phyloP scores from a whole-genome alignment of 495 filamentous ascomycete species.

The Podospora anserina region DNA sequence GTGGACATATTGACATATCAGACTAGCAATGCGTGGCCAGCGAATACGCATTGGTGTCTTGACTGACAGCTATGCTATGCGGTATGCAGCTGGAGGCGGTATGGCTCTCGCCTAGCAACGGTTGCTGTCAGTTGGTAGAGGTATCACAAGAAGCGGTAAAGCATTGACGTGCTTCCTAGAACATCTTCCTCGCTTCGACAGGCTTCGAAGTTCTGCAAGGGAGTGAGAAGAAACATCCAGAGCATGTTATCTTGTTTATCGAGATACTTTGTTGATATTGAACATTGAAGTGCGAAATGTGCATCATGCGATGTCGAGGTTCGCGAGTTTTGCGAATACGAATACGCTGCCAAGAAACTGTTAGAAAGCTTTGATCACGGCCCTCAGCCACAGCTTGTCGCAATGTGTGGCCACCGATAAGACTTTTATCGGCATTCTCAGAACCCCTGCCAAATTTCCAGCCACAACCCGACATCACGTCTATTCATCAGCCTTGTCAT shows the following conservation, averaged over 20 bases:
- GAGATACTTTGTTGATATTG: neutral
- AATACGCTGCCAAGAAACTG: conserved; percentile 17
- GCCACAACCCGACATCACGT: neutral
- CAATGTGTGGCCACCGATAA: conserved; percentile 15
- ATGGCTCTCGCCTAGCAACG: neutral
- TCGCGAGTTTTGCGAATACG: conserved; percentile 13
- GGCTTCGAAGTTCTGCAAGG: no score
- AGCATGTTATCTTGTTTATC: neutral
- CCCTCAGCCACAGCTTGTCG: conserved; percentile 7
- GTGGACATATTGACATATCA: neutral
- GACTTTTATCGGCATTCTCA: conserved; percentile 9
- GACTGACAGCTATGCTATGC: neutral
- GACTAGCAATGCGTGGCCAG: neutral
- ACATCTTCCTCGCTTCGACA: no score
- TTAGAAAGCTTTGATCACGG: neutral
- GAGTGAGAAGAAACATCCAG: no score
- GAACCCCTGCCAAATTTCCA: conserved; percentile 16
- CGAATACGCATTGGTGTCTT: neutral
- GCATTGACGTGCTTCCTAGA: neutral
- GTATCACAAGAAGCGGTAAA: neutral
- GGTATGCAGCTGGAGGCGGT: neutral
- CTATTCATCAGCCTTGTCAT: conserved; percentile 10
- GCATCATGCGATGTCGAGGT: neutral
- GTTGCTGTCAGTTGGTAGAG: neutral
- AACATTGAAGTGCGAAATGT: neutral